Percentiles rank a stretch among this genome's conserved stretches.
Evolutionary conservation across 371 early-diverging fungal species (phyloP).

Genomic region (Batrachochytrium dendrobatidis): DNA sequence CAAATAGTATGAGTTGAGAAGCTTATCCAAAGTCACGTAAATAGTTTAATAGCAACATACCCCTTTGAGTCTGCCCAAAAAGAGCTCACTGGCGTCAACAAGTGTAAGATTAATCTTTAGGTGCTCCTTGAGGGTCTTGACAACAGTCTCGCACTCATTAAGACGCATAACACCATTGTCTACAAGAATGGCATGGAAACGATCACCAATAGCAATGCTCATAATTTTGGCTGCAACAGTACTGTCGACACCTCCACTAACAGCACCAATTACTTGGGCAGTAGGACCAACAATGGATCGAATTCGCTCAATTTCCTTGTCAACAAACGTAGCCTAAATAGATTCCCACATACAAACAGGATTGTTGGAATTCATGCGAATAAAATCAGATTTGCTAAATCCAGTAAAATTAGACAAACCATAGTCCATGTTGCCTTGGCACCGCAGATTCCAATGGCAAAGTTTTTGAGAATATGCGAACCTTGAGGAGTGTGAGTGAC

Average conservation of each 20-base stretch:
- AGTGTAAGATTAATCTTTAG: slow-evolving; percentile 92
- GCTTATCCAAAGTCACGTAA: not conserved
- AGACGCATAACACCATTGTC: slow-evolving; percentile 98
- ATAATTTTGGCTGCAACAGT: slow-evolving; percentile 95
- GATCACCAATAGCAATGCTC: slow-evolving; percentile 94
- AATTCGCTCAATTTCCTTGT: slow-evolving; percentile 92
- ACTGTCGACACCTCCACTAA: slow-evolving; percentile 93
- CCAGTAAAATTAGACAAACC: slow-evolving; percentile 29
- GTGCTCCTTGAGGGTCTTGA: slow-evolving; percentile 73
- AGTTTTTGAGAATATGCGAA: slow-evolving; percentile 76
- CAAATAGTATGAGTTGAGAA: slow-evolving; percentile 1
- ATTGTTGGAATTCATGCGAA: not conserved
- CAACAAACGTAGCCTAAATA: slow-evolving; percentile 66
- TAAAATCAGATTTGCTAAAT: not conserved
- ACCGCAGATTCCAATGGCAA: slow-evolving; percentile 79
- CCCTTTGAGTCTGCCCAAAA: slow-evolving; percentile 79
- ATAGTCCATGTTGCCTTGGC: slow-evolving; percentile 89
- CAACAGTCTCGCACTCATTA: slow-evolving; percentile 82
- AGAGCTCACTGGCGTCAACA: slow-evolving; percentile 81
- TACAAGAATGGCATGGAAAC: slow-evolving; percentile 96
- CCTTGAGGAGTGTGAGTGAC: slow-evolving; percentile 94
- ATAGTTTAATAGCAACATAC: slow-evolving; percentile 16
- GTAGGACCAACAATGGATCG: slow-evolving; percentile 82
- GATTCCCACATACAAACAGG: not conserved
- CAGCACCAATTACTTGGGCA: slow-evolving; percentile 93